These are phyloP conservation scores for Pythium volutum DNA, from an alignment of 352 stramenopile genomes.

Conservation along the genomic window DNA sequence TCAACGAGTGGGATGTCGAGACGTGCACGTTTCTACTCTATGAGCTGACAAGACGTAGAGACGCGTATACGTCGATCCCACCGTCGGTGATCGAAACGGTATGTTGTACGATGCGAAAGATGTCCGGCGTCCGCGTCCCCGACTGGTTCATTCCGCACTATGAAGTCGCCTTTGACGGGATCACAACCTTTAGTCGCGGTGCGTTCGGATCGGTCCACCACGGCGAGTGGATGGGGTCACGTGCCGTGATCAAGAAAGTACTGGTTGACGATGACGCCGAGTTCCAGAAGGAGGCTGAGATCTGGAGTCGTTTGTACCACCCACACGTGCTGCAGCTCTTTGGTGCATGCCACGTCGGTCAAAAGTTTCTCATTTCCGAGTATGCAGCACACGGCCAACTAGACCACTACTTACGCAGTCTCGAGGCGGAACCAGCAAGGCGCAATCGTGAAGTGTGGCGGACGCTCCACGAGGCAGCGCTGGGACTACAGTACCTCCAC, in stretches of 20 bases:
- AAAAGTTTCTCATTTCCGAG: slow-evolving; percentile 39
- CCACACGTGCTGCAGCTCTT: slow-evolving; percentile 37
- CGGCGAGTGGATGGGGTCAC: slow-evolving; percentile 30
- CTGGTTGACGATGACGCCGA: not conserved
- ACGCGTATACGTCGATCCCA: not conserved
- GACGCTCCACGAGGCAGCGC: slow-evolving; percentile 36
- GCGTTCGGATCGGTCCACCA: slow-evolving; percentile 29
- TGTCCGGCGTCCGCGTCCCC: not conserved
- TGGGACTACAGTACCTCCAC: slow-evolving; percentile 76
- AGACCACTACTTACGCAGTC: slow-evolving; percentile 31
- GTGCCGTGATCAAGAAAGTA: slow-evolving; percentile 37
- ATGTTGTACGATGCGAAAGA: not conserved
- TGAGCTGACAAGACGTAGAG: not conserved
- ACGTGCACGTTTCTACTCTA: not conserved
- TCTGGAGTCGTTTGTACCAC: slow-evolving; percentile 34
- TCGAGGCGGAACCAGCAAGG: slow-evolving; percentile 8
- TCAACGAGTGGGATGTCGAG: not conserved
- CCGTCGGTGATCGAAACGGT: not conserved
- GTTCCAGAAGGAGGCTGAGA: slow-evolving; percentile 15
- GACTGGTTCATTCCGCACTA: slow-evolving; percentile 17
- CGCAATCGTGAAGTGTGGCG: slow-evolving; percentile 25
- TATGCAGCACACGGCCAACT: slow-evolving; percentile 41
- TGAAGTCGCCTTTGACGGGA: slow-evolving; percentile 1
- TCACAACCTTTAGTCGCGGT: slow-evolving; percentile 20
- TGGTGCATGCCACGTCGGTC: slow-evolving; percentile 24